Conservation (phyloP, 805 yeast genomes). For the Saccharomycopsis fermentans region DNA sequence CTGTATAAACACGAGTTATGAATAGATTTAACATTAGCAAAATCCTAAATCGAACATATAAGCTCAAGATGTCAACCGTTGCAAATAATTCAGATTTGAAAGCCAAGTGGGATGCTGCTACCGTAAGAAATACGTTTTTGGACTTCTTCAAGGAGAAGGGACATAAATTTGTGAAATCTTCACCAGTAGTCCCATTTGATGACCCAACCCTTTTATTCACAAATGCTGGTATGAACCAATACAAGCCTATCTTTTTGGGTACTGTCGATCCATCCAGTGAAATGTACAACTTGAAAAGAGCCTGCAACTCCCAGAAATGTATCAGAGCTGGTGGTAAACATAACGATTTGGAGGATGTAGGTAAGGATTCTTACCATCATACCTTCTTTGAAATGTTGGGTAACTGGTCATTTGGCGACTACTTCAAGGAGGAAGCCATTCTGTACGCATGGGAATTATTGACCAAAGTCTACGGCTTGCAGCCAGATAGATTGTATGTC, state of each 20-base stretch:
- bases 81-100: neutral
- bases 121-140: constrained; percentile 54
- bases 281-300: constrained; percentile 73
- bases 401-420: constrained; percentile 99
- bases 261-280: constrained; percentile 93
- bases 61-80: neutral
- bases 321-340: constrained; percentile 99
- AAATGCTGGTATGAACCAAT: constrained; percentile 99
- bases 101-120: constrained; percentile 38
- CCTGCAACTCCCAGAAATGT: constrained; percentile 94
- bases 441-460: constrained; percentile 83
- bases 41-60: neutral
- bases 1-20: neutral
- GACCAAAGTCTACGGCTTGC: constrained; percentile 75
- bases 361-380: constrained; percentile 95
- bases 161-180: constrained; percentile 83
- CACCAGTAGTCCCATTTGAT: constrained; percentile 94
- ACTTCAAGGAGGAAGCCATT: constrained; percentile 92
- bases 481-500: constrained; percentile 75
- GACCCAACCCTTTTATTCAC: constrained; percentile 96
- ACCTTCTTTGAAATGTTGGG: constrained; percentile 99
- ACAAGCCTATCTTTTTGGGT: constrained; percentile 94
- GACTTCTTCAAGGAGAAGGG: constrained; percentile 59
- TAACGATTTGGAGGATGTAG: constrained; percentile 96
- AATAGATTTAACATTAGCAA: neutral